Base-by-base conservation (phyloP, 495 filamentous ascomycete species). In the Ascobolus immersus region DNA sequence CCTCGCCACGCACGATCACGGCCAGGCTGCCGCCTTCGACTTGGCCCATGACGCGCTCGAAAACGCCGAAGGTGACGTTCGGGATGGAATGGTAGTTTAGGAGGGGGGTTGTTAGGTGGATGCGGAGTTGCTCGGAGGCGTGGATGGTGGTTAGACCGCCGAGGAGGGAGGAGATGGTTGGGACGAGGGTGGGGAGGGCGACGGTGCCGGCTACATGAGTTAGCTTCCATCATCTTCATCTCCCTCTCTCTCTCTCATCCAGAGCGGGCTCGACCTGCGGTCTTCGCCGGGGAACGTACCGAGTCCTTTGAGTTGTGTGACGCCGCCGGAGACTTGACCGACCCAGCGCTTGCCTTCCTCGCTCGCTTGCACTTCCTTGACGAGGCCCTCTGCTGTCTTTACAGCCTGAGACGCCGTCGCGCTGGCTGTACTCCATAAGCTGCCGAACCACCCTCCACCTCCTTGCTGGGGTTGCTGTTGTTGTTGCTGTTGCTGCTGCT, bases 21-120 rank as follows among this genome's bases (percentile, higher is more conserved):
- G 94, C 59, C n/a, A 99, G 67, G 49, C 94, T 86, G 15, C 86
- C 86, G 36, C 86, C 86, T 55, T 99, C 86, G 34, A 99, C 86
- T 54, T 99, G 86, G 20, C 82, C 62, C 86, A 99, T 99, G 28
- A 99, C 84, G 33, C 81, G 72, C 35, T 77, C 80, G 59, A 99
- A 99, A 42, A 86, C 80, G 21, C 64, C 62, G 53, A 92, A 82
- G 47, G 94, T 78, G 18, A 93, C 65, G 8, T 82, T 81, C 52
- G 94, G 82, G 38, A 99, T 69, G 24, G 76, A 80, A 6, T 89
- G 86, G 53, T 99, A 99, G 34, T 77, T 77, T 31, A 79, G 69
- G 13, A 94, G 64, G 49, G 93, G 81, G 57, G 94, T 89, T 13
- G 89, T 92, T 37, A 89, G 78, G 59, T 99, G 86, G 50, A 99